Conservation (phyloP, 202 grass and related monocot genomes). For the Setaria viridis region DNA sequence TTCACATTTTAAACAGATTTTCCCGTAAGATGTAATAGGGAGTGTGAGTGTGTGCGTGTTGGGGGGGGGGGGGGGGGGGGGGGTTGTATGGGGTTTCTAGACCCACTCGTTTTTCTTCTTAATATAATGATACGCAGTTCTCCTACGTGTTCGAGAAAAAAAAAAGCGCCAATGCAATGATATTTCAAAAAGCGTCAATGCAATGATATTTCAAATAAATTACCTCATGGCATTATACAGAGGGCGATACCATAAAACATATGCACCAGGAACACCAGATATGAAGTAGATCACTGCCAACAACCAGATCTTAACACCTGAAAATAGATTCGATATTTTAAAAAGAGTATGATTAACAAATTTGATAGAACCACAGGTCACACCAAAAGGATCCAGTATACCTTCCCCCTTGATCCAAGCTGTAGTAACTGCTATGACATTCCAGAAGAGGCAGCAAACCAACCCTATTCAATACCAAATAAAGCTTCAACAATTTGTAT, state of each 20-base stretch:
- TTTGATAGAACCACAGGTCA: slow-evolving; percentile 17
- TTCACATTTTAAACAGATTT: too few relatives aligned
- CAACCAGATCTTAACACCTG: slow-evolving; percentile 98
- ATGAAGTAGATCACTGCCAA: slow-evolving; percentile 98
- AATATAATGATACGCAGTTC: too few relatives aligned
- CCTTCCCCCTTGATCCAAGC: slow-evolving; percentile 99
- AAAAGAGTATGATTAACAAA: slow-evolving; percentile 30
- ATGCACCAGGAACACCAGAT: slow-evolving; percentile 95
- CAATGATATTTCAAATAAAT: slow-evolving; percentile 22
- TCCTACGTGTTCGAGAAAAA: too few relatives aligned
- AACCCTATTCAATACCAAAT: slow-evolving; percentile 73
- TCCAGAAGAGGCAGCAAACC: slow-evolving; percentile 89
- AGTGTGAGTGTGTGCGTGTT: too few relatives aligned
- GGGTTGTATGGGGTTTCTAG: too few relatives aligned
- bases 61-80: too few relatives aligned
- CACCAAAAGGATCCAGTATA: slow-evolving; percentile 29
- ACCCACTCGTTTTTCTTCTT: too few relatives aligned
- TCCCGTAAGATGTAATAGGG: too few relatives aligned
- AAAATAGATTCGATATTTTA: slow-evolving; percentile 33
- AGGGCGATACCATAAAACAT: slow-evolving; percentile 96
- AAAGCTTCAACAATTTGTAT: neutral
- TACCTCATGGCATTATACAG: slow-evolving; percentile 99
- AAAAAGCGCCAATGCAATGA: neutral
- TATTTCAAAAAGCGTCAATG: slow-evolving; percentile 29
- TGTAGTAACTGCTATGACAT: slow-evolving; percentile 87